A percentile compares a stretch with the other conserved stretches of the same genome.
These are phyloP conservation scores for Gypsophila paniculata DNA, from an alignment of 179 eudicot genomes.

Conservation along the genomic window DNA sequence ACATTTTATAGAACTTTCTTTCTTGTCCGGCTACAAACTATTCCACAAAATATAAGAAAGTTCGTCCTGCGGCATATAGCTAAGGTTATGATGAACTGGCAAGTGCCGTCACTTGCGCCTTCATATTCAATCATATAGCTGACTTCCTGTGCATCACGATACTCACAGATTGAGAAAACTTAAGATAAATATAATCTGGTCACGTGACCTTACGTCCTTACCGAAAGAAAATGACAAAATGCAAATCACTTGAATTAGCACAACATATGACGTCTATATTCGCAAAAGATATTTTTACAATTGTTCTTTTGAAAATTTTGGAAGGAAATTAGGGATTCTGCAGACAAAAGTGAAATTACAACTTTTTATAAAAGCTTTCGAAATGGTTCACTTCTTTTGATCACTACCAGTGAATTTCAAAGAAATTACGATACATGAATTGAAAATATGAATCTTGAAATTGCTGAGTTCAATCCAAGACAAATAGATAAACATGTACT, in stretches of 20 bases:
- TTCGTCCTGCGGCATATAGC: slow-evolving; percentile 54
- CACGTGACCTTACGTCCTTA: background rate
- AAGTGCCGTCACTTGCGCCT: slow-evolving; percentile 39
- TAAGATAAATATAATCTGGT: background rate
- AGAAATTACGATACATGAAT: background rate
- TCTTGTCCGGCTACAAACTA: slow-evolving; percentile 49
- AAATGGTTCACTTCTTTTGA: too few species aligned
- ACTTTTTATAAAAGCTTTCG: too few species aligned
- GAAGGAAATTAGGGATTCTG: background rate
- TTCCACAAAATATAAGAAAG: slow-evolving; percentile 39
- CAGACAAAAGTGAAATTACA: background rate
- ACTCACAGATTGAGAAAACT: background rate
- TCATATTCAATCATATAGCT: slow-evolving; percentile 36
- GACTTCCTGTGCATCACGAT: slow-evolving; percentile 39
- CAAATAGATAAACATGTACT: background rate
- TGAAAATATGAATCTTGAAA: background rate
- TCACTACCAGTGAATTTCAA: background rate
- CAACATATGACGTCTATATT: background rate
- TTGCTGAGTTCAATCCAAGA: background rate
- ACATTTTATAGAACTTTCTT: slow-evolving; percentile 28
- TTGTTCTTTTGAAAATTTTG: background rate
- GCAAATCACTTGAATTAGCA: background rate
- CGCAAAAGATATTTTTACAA: background rate
- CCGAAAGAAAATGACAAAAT: background rate
- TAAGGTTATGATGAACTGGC: slow-evolving; percentile 53